Conservation (phyloP, 805 yeast genomes). For the Cyberlindnera meyerae region DNA sequence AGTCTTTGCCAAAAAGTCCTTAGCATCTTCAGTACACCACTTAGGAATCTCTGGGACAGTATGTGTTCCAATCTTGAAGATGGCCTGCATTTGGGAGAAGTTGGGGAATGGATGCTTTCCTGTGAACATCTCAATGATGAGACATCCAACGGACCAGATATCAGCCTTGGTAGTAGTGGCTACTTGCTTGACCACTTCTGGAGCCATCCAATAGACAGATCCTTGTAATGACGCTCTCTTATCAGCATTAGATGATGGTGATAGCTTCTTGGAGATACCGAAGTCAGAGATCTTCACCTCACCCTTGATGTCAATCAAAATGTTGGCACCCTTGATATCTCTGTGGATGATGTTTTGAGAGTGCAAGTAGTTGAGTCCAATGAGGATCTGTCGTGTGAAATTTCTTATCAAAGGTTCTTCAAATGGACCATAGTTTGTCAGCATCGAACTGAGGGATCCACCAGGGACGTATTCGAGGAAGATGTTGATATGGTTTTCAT, state of each 20-base stretch:
- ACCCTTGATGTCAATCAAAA: slow-evolving; percentile 74
- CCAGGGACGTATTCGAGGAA: slow-evolving; percentile 75
- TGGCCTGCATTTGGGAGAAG: slow-evolving; percentile 94
- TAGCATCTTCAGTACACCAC: slow-evolving; percentile 63
- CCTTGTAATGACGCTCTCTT: slow-evolving; percentile 88
- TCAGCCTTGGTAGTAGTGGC: slow-evolving; percentile 91
- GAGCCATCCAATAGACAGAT: slow-evolving; percentile 98
- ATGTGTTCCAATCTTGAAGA: slow-evolving; percentile 87
- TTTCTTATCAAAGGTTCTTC: slow-evolving; percentile 71
- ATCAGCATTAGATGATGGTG: slow-evolving; percentile 38
- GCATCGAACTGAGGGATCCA: slow-evolving; percentile 66
- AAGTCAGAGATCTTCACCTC: slow-evolving; percentile 82
- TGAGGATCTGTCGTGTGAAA: slow-evolving; percentile 69
- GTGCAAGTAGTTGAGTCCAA: slow-evolving; percentile 72
- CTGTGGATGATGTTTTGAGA: slow-evolving; percentile 74
- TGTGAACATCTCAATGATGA: slow-evolving; percentile 91
- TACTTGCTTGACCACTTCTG: slow-evolving; percentile 93
- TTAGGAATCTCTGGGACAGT: slow-evolving; percentile 76
- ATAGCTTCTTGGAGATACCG: slow-evolving; percentile 70
- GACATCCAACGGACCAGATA: slow-evolving; percentile 96
- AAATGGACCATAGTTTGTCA: slow-evolving; percentile 70
- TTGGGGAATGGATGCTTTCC: slow-evolving; percentile 96
- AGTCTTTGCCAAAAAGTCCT: slow-evolving; percentile 57
- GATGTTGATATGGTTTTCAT: slow-evolving; percentile 66
- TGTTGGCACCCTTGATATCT: slow-evolving; percentile 87